Evolutionary conservation across 148 eudicot genomes (phyloP).

Genomic region (Fagopyrum homotropicum): DNA sequence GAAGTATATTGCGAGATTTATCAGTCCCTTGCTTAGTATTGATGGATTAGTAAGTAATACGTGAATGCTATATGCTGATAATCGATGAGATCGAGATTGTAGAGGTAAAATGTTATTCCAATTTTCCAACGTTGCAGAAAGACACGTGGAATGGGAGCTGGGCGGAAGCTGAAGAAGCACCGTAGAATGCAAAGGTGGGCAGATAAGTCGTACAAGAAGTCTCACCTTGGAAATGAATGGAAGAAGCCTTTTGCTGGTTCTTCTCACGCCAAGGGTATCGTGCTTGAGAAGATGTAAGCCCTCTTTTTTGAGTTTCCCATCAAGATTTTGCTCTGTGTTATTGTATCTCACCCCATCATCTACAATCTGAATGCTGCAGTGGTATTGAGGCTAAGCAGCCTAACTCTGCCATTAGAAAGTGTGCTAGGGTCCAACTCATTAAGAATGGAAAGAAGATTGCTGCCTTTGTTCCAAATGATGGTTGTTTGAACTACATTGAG

Average conservation of each 20-base stretch:
- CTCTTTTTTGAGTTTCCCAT: neutral
- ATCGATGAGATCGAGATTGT: neutral
- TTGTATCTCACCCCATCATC: neutral
- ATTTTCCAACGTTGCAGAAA: slow-evolving; percentile 30
- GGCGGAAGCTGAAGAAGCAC: slow-evolving; percentile 84
- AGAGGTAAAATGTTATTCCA: neutral
- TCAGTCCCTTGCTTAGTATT: neutral
- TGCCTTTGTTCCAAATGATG: slow-evolving; percentile 93
- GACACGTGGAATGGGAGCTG: slow-evolving; percentile 90
- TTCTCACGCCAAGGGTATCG: slow-evolving; percentile 92
- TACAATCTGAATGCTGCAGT: slow-evolving; percentile 23
- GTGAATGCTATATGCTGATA: too few species aligned
- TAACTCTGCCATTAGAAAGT: slow-evolving; percentile 91
- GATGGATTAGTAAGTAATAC: too few species aligned
- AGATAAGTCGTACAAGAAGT: slow-evolving; percentile 85
- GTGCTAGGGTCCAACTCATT: slow-evolving; percentile 92
- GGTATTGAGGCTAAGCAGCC: slow-evolving; percentile 99
- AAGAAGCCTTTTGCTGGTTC: slow-evolving; percentile 92
- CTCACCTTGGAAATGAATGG: slow-evolving; percentile 93
- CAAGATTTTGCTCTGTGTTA: neutral
- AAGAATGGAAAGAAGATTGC: slow-evolving; percentile 98
- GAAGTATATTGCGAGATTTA: neutral
- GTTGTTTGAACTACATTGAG: slow-evolving; percentile 91
- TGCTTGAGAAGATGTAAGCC: slow-evolving; percentile 80
- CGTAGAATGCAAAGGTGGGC: slow-evolving; percentile 88